These are phyloP conservation scores for Monilinia vaccinii-corymbosi DNA, from an alignment of 2,329 filamentous ascomycete genomes.

Conservation along the genomic window DNA sequence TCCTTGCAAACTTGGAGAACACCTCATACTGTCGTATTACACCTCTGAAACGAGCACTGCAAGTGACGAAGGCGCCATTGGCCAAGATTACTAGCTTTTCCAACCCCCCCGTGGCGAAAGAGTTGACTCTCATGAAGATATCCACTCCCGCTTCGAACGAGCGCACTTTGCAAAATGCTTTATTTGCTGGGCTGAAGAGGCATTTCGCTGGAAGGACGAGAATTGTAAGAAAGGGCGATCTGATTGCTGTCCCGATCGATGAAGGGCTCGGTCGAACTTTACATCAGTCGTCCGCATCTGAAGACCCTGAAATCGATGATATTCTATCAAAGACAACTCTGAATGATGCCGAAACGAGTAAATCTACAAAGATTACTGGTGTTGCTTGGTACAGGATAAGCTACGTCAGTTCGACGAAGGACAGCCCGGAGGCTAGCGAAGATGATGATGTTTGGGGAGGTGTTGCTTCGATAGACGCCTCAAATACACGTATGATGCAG, in stretches of 20 bases:
- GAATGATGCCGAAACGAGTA: constrained; percentile 38
- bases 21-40: constrained; percentile 73
- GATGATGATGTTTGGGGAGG: constrained; percentile 73
- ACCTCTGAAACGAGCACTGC: constrained; percentile 47
- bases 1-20: constrained; percentile 76
- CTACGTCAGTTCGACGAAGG: constrained; percentile 54
- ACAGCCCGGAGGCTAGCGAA: constrained; percentile 40
- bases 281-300: constrained; percentile 55
- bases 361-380: constrained; percentile 31
- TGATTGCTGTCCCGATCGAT: constrained; percentile 84
- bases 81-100: constrained; percentile 46
- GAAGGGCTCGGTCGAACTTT: constrained; percentile 73
- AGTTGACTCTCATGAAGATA: constrained; percentile 82
- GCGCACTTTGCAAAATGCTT: constrained; percentile 70
- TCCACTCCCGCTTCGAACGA: constrained; percentile 85
- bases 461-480: constrained; percentile 76
- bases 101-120: constrained; percentile 52
- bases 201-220: constrained; percentile 79
- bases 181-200: constrained; percentile 78
- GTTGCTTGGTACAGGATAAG: constrained; percentile 93
- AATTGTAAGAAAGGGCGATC: constrained; percentile 76
- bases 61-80: constrained; percentile 43
- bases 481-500: constrained; percentile 81
- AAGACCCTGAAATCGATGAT: constrained; percentile 64
- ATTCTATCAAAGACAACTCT: constrained; percentile 39